phyloP scores from a whole-genome alignment of 164 flowering plant species.

The Vitis amurensis region DNA sequence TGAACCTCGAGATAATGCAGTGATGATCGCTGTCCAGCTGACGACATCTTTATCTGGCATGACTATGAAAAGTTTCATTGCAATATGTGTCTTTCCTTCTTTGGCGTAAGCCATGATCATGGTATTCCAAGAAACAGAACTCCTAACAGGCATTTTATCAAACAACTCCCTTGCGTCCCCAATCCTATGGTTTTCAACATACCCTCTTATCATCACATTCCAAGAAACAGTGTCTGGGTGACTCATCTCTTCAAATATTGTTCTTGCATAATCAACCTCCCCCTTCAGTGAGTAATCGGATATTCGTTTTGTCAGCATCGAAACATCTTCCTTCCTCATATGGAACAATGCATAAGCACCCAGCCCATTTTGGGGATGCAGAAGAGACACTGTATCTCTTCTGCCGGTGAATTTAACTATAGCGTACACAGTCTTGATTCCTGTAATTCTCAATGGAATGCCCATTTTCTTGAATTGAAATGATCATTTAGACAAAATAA shows the following conservation, averaged over 20 bases:
- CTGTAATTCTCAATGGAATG: no score
- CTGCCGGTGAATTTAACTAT: no score
- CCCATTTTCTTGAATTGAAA: no score
- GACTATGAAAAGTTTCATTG: conserved; percentile 25
- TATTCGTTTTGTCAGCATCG: conserved; percentile 22
- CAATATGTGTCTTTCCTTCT: conserved; percentile 21
- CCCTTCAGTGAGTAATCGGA: conserved; percentile 15
- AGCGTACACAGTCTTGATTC: no score
- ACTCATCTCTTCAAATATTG: conserved; percentile 27
- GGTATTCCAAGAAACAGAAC: conserved; percentile 30
- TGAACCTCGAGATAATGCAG: conserved; percentile 19
- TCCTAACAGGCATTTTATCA: conserved; percentile 24
- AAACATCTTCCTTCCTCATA: not conserved
- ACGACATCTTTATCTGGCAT: conserved; percentile 26
- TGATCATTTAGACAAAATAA: no score
- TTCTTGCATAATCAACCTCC: conserved; percentile 23
- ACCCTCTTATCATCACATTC: conserved; percentile 33
- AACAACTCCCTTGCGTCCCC: conserved; percentile 27
- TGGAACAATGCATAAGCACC: no score
- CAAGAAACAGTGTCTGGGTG: conserved; percentile 26
- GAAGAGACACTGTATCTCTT: no score
- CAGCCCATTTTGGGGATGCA: no score
- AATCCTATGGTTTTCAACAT: conserved; percentile 23
- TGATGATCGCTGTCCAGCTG: conserved; percentile 33
- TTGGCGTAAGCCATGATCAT: conserved; percentile 32